phyloP scores from a whole-genome alignment of 495 filamentous ascomycete species.

The Pyrenula massariospora region DNA sequence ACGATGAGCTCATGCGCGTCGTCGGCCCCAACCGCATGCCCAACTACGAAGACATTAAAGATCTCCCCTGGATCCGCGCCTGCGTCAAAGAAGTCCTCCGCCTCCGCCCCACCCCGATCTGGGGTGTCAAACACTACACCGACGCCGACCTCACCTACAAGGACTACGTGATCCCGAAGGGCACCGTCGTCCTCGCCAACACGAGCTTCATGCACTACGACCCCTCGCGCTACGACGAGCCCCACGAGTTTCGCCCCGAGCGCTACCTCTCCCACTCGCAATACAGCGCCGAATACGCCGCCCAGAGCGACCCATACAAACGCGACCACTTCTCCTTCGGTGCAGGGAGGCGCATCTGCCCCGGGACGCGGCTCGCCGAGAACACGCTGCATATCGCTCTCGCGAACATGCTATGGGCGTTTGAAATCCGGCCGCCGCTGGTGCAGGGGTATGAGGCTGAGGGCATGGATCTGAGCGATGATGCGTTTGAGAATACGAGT shows the following conservation, averaged over 20 bases:
- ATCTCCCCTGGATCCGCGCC: slow-evolving; percentile 29
- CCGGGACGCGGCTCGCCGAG: slow-evolving; percentile 42
- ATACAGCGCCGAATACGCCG: slow-evolving; percentile 17
- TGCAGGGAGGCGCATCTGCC: slow-evolving; percentile 42
- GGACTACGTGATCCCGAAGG: slow-evolving; percentile 40
- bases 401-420: slow-evolving; percentile 45
- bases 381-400: slow-evolving; percentile 37
- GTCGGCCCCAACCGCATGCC: slow-evolving; percentile 13
- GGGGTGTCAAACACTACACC: slow-evolving; percentile 40
- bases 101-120: slow-evolving; percentile 30
- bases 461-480: slow-evolving; percentile 13
- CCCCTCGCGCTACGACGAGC: slow-evolving; percentile 20
- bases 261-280: slow-evolving; percentile 20
- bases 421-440: slow-evolving; percentile 42
- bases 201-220: slow-evolving; percentile 33
- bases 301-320: slow-evolving; percentile 12
- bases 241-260: slow-evolving; percentile 29
- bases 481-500: slow-evolving; percentile 14
- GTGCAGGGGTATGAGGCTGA: slow-evolving; percentile 33
- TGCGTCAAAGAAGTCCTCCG: slow-evolving; percentile 29
- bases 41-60: slow-evolving; percentile 17
- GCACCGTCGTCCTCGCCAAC: slow-evolving; percentile 32
- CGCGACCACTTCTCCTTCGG: slow-evolving; percentile 23
- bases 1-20: slow-evolving; percentile 28
- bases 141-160: slow-evolving; percentile 39